Evolutionary conservation across 495 filamentous ascomycete species (phyloP), one percentile per base, ranked within the genome.

Genomic region (Xylaria cubensis): DNA sequence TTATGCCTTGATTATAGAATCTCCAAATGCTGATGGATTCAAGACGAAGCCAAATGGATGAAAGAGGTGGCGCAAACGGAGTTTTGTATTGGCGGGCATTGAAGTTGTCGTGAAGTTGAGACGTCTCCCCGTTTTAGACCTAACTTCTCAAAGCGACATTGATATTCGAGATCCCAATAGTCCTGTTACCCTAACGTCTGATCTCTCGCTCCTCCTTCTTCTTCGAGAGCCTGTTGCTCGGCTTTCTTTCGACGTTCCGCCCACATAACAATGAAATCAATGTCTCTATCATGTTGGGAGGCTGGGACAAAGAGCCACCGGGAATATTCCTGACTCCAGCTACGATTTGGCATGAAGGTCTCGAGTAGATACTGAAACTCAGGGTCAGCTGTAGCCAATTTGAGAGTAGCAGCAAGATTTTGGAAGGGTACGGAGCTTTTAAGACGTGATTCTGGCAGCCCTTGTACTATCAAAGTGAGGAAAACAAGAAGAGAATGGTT

Each of bases 301-400:
- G 76, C 81, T 5, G 82, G 79, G 13, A 83, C 65, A 56, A 86
- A 88, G 32, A 83, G 73, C 85, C 84, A 88, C 39, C 67, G 70
- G 32, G 80, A 67, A 1, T 74, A 61, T 1, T 80, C 74, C 13
- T 70, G 72, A 48, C 75, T 82, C 86, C 86, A 87, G 12, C 78
- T 78, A 39, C 86, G 81, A 55, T 82, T 81, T 1, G 86, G 86
- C 26, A 87, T 62, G 66, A 83, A 88, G 15, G 81, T 84, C 72
- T 85, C 82, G 13, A 89, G 79, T 79, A 86, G 80, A 74, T 89
- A 88, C 58, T 61, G 7, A n/a, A 39, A 39, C 19, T 36, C 7
- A 61, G 29, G 19, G 34, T 61, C 4, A 61, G 58, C 58, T 39
- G 39, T 39, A 34, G 32, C 17, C 58, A 39, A 21, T 61, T 39